phyloP scores from a whole-genome alignment of 2,329 filamentous ascomycete genomes.

The Fusarium sp. region DNA sequence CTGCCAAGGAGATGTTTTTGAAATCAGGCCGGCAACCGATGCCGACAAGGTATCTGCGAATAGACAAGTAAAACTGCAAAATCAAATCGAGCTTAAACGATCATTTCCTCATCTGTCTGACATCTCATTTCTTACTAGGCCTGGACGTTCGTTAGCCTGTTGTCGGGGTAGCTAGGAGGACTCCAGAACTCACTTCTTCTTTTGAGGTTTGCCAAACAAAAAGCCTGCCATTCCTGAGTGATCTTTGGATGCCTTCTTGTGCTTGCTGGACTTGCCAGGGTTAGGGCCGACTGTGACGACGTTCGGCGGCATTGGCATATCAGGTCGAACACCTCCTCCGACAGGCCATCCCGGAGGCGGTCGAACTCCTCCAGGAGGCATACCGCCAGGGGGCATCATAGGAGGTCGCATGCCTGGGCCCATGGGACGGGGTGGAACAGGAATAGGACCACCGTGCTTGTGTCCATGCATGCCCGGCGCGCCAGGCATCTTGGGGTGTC shows the following conservation, averaged over 20 bases:
- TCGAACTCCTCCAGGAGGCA: slow-evolving; percentile 22
- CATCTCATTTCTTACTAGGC: slow-evolving; percentile 38
- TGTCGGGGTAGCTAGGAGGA: not conserved
- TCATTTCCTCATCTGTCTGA: slow-evolving; percentile 31
- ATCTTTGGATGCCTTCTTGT: slow-evolving; percentile 35
- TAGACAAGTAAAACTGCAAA: slow-evolving; percentile 32
- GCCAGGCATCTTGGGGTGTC: slow-evolving; percentile 31
- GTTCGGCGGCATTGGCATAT: slow-evolving; percentile 27
- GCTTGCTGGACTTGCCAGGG: slow-evolving; percentile 29
- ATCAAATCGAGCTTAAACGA: slow-evolving; percentile 28
- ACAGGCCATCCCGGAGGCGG: slow-evolving; percentile 37
- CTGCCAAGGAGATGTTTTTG: slow-evolving; percentile 17
- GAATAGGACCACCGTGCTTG: slow-evolving; percentile 26
- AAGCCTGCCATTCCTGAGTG: slow-evolving; percentile 37
- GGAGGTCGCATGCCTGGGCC: slow-evolving; percentile 22
- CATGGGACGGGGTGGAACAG: slow-evolving; percentile 5
- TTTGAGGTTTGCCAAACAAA: slow-evolving; percentile 43
- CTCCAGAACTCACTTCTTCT: slow-evolving; percentile 44
- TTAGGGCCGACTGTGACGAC: slow-evolving; percentile 37
- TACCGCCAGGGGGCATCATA: slow-evolving; percentile 3
- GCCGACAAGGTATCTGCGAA: slow-evolving; percentile 42
- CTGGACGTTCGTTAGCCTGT: slow-evolving; percentile 18
- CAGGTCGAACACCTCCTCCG: not conserved
- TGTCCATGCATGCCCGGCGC: slow-evolving; percentile 18
- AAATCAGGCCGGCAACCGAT: slow-evolving; percentile 33